These are phyloP conservation scores for Scortechinia acanthostroma DNA, from an alignment of 2,329 filamentous ascomycete species.

Conservation along the genomic window DNA sequence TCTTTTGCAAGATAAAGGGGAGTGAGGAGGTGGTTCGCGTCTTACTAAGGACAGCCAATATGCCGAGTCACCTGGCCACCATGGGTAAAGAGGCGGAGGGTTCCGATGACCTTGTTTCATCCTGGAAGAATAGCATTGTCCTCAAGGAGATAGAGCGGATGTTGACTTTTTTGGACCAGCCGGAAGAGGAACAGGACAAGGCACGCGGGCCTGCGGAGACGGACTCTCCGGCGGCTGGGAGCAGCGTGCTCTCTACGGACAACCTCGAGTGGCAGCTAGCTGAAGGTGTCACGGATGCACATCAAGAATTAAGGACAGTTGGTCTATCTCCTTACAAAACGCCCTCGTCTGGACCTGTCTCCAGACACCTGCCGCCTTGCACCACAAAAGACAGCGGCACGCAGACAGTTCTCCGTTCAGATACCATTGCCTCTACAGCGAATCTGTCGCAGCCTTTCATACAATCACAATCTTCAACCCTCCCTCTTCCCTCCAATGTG, in stretches of 20 bases:
- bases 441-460: not conserved
- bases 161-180: constrained; percentile 22
- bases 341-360: not conserved
- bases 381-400: not conserved
- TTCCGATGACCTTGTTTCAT: constrained; percentile 47
- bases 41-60: constrained; percentile 37
- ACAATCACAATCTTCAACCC: constrained; percentile 3
- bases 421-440: too few relatives aligned
- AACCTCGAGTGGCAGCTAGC: constrained; percentile 20
- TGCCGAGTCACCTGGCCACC: constrained; percentile 33
- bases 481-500: constrained; percentile 38
- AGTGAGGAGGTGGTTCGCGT: constrained; percentile 48
- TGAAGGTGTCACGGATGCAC: constrained; percentile 10
- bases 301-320: too few relatives aligned
- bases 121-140: constrained; percentile 56
- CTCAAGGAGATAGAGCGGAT: constrained; percentile 56
- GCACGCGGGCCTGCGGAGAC: constrained; percentile 17
- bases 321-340: constrained; percentile 3
- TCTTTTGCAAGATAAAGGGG: constrained; percentile 54
- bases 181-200: constrained; percentile 26
- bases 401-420: not conserved
- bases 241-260: constrained; percentile 11
- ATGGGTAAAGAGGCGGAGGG: constrained; percentile 42
- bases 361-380: too few relatives aligned
- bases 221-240: constrained; percentile 15